phyloP scores from a whole-genome alignment of 2,329 filamentous ascomycete species.

The Aspergillus novofumigatus region DNA sequence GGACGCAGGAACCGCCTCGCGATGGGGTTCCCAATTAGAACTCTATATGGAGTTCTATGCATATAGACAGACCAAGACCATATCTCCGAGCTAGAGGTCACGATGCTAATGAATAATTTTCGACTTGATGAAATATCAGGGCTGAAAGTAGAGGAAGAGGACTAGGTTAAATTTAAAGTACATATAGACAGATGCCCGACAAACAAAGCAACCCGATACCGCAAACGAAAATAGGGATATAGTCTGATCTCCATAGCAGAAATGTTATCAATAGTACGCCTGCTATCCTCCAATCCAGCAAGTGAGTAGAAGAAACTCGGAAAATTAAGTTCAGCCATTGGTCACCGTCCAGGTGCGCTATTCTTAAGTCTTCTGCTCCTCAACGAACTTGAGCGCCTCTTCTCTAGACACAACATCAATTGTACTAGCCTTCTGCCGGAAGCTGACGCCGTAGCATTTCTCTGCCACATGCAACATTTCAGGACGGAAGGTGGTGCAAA shows the following conservation, averaged over 20 bases:
- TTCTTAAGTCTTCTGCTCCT: conserved; percentile 62
- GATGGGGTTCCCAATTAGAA: neutral
- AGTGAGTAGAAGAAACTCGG: conserved; percentile 5
- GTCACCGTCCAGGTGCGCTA: neutral
- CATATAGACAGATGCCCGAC: conserved; percentile 2
- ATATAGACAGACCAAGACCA: neutral
- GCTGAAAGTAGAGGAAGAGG: neutral
- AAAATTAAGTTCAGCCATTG: neutral
- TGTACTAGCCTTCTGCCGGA: conserved; percentile 83
- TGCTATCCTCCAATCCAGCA: conserved; percentile 11
- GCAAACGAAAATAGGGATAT: neutral
- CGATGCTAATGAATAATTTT: neutral
- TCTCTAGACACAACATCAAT: conserved; percentile 87
- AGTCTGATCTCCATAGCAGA: conserved; percentile 1
- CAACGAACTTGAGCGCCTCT: conserved; percentile 88
- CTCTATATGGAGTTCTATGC: neutral
- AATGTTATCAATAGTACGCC: conserved; percentile 11
- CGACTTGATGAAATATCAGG: neutral
- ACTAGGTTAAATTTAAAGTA: conserved; percentile 1
- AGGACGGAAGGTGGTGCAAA: conserved; percentile 96
- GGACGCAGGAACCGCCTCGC: conserved; percentile 34
- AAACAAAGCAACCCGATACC: neutral
- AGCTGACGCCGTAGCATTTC: conserved; percentile 96
- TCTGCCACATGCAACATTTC: conserved; percentile 95
- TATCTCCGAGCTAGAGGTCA: neutral